These are phyloP conservation scores for Lanmaoa pseudosensibilis DNA, from an alignment of 768 basidiomycete genomes.

Conservation along the genomic window DNA sequence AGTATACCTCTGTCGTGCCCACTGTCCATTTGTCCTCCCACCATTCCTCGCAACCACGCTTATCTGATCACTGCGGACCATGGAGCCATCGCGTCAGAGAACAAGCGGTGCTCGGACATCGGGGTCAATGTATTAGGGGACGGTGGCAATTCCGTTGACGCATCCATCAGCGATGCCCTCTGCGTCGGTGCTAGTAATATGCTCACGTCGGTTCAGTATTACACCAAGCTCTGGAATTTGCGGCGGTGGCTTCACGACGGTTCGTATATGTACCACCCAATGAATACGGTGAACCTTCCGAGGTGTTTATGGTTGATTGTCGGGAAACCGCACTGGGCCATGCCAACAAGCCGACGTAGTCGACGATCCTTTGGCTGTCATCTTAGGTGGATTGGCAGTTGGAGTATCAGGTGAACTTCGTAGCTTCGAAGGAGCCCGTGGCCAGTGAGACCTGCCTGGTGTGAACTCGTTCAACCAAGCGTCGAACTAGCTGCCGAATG, in stretches of 20 bases:
- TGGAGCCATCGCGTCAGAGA: conserved; percentile 92
- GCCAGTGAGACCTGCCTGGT: conserved; percentile 80
- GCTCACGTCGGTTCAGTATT: conserved; percentile 46
- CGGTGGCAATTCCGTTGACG: conserved; percentile 67
- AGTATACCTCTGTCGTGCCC: not conserved
- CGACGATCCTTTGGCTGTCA: conserved; percentile 49
- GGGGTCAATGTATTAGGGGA: conserved; percentile 73
- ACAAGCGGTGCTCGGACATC: conserved; percentile 80
- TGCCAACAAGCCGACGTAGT: conserved; percentile 54
- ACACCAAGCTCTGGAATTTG: conserved; percentile 69
- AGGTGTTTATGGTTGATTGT: conserved; percentile 77
- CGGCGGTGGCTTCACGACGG: conserved; percentile 82
- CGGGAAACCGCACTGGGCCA: conserved; percentile 66
- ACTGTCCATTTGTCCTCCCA: not conserved
- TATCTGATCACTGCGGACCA: conserved; percentile 60
- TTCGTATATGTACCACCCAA: conserved; percentile 70
- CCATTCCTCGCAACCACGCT: conserved; percentile 46
- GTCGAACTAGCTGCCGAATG: conserved; percentile 73
- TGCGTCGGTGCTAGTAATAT: conserved; percentile 83
- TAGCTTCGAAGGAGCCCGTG: conserved; percentile 81
- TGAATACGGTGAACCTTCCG: conserved; percentile 39
- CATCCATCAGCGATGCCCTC: conserved; percentile 71
- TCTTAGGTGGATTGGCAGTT: conserved; percentile 77
- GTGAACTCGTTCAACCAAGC: conserved; percentile 67
- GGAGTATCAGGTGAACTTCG: conserved; percentile 87